phyloP scores from a whole-genome alignment of 2,329 filamentous ascomycete species.

The Daldinia sp. region DNA sequence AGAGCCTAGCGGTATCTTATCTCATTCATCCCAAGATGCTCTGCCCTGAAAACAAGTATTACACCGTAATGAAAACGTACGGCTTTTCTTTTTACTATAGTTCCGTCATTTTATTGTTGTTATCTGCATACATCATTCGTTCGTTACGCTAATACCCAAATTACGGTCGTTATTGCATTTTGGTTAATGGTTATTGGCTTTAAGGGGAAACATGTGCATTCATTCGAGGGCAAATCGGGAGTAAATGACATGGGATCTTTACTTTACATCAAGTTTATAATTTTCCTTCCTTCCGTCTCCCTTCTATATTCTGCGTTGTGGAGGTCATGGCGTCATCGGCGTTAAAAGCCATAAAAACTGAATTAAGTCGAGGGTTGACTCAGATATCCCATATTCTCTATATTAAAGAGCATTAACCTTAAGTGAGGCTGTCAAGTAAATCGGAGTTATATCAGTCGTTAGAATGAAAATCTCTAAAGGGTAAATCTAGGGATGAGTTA shows the following conservation, averaged over 20 bases:
- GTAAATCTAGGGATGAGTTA: not conserved
- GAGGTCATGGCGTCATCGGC: slow-evolving; percentile 7
- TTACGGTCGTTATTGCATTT: slow-evolving; percentile 38
- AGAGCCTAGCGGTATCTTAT: not conserved
- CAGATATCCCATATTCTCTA: not conserved
- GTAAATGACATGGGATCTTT: not conserved
- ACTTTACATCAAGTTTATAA: not conserved
- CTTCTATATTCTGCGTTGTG: not conserved
- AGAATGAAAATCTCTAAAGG: not conserved
- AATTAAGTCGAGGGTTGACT: not conserved
- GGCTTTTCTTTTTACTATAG: slow-evolving; percentile 5
- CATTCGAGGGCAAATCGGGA: slow-evolving; percentile 1
- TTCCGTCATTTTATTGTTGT: slow-evolving; percentile 5
- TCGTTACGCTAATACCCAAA: slow-evolving; percentile 34
- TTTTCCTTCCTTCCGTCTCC: not conserved
- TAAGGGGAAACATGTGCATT: slow-evolving; percentile 22
- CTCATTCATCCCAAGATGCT: slow-evolving; percentile 13
- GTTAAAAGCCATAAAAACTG: slow-evolving; percentile 6
- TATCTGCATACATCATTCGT: slow-evolving; percentile 15
- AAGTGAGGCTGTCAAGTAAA: not conserved
- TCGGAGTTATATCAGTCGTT: not conserved
- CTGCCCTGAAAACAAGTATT: not conserved
- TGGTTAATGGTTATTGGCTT: slow-evolving; percentile 16
- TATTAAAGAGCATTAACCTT: not conserved
- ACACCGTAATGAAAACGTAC: not conserved